Conservation (phyloP, 306 rosid species). For the Gastrolobium villosum region DNA sequence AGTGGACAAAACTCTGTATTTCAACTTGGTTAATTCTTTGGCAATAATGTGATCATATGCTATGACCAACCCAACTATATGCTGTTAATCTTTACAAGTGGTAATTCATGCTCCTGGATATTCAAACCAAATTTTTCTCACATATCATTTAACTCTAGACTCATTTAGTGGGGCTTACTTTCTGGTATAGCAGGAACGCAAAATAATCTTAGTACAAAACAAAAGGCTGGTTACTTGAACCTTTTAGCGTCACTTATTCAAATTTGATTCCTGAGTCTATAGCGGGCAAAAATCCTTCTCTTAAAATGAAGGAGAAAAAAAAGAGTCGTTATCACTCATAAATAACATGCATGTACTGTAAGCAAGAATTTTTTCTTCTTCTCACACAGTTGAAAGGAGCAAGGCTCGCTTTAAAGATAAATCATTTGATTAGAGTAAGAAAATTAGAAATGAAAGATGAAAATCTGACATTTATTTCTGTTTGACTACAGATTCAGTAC, state of each 20-base stretch:
- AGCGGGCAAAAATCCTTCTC: conserved; percentile 19
- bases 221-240: background rate
- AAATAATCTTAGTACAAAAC: conserved; percentile 1
- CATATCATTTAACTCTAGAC: conserved; percentile 5
- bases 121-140: conserved; percentile 11
- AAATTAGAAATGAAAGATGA: conserved; percentile 28
- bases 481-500: conserved; percentile 84
- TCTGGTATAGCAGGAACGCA: background rate
- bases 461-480: conserved; percentile 39
- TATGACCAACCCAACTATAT: conserved; percentile 14
- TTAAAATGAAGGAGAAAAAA: conserved; percentile 6
- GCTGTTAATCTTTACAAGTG: conserved; percentile 30
- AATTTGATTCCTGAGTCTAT: conserved; percentile 11
- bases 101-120: conserved; percentile 38
- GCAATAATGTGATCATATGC: conserved; percentile 28
- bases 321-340: conserved; percentile 19
- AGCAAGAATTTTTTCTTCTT: background rate
- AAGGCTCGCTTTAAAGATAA: conserved; percentile 21
- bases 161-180: conserved; percentile 3
- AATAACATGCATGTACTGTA: background rate
- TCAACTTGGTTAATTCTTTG: conserved; percentile 27
- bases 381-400: conserved; percentile 18
- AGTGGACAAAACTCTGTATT: conserved; percentile 29
- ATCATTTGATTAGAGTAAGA: conserved; percentile 4
- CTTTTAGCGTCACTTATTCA: conserved; percentile 18